Percentiles rank a stretch among this genome's conserved stretches.
These are phyloP conservation scores for Marsdenia floribunda DNA, from an alignment of 257 asterid species.

Conservation along the genomic window DNA sequence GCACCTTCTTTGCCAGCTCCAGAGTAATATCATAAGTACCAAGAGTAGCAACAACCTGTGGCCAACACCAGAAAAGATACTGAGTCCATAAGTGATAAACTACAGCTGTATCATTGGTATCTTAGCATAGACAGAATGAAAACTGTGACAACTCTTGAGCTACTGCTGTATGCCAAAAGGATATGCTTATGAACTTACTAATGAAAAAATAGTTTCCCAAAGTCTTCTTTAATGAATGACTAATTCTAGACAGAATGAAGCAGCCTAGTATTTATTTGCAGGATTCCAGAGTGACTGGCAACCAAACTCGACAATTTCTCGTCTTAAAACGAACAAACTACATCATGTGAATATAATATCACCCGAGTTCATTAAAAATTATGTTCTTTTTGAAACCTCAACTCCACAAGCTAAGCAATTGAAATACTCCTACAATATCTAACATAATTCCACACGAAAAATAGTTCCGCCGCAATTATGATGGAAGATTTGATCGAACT, in stretches of 20 bases:
- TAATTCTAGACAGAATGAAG: background rate
- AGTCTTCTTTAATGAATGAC: background rate
- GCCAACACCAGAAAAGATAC: constrained; percentile 22
- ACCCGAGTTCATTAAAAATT: background rate
- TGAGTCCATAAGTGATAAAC: background rate
- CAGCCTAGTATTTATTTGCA: background rate
- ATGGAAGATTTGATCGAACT: background rate
- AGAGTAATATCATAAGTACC: constrained; percentile 86
- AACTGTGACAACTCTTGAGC: background rate
- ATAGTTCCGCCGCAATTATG: background rate
- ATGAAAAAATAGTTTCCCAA: background rate
- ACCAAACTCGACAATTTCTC: background rate
- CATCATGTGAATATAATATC: background rate
- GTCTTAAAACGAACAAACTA: background rate
- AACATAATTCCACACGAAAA: background rate
- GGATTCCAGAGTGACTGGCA: background rate
- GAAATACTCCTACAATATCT: background rate
- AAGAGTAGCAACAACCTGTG: constrained; percentile 79
- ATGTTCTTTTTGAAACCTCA: background rate
- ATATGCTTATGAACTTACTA: background rate
- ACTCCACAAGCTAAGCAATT: background rate
- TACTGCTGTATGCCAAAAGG: background rate
- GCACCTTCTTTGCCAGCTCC: constrained; percentile 84
- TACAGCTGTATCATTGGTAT: background rate
- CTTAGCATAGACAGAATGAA: background rate